Percentiles rank a stretch among this genome's conserved stretches.
phyloP scores from a whole-genome alignment of 164 flowering plant species.

The Sedum album region DNA sequence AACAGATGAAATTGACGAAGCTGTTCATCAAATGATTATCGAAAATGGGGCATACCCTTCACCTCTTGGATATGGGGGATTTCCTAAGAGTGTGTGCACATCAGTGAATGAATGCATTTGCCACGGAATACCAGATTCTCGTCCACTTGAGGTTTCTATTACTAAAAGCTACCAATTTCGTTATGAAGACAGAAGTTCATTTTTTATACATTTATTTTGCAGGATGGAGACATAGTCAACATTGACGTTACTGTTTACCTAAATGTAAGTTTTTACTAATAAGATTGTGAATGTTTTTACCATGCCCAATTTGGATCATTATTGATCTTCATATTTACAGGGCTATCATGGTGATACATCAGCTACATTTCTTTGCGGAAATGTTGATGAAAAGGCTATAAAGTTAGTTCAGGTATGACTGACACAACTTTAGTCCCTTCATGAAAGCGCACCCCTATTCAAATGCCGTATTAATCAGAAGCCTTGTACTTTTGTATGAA shows the following conservation, averaged over 20 bases:
- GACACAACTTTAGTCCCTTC: background rate
- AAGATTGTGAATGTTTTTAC: background rate
- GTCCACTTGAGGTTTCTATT: conserved; percentile 68
- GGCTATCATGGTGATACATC: conserved; percentile 99
- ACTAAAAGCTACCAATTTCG: background rate
- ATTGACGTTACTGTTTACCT: conserved; percentile 93
- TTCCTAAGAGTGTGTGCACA: conserved; percentile 98
- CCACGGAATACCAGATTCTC: conserved; percentile 98
- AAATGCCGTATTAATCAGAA: background rate
- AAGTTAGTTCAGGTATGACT: conserved; percentile 66
- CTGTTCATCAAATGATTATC: conserved; percentile 94
- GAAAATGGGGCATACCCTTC: conserved; percentile 98
- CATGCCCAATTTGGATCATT: conserved; percentile 6
- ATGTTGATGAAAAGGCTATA: conserved; percentile 71
- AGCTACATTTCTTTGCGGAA: conserved; percentile 87
- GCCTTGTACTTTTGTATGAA: background rate
- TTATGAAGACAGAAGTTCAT: background rate
- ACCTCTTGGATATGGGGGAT: conserved; percentile 96
- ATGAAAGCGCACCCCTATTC: background rate
- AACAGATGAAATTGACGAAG: conserved; percentile 93
- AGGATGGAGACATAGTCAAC: conserved; percentile 97
- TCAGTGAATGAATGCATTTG: conserved; percentile 98
- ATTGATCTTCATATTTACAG: conserved; percentile 25
- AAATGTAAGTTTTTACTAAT: conserved; percentile 50
- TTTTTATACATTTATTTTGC: conserved; percentile 20